A percentile compares a stretch with the other conserved stretches of the same genome.
phyloP scores from a whole-genome alignment of 192 early-diverging fungal species.

The Chytriomyces sp. region DNA sequence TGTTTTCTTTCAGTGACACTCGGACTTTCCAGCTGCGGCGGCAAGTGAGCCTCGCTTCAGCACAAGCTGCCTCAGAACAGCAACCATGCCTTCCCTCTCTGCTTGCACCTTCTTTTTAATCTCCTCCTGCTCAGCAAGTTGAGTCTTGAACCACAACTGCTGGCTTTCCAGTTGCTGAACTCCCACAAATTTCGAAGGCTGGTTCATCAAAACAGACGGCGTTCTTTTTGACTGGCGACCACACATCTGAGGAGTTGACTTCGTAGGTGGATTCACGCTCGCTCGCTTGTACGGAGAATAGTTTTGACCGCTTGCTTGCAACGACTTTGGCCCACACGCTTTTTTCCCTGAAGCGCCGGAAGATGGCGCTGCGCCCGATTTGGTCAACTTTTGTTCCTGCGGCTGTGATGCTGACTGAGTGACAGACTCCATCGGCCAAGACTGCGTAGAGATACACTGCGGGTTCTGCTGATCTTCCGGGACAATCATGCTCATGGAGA shows the following conservation, averaged over 20 bases:
- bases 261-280: not conserved
- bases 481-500: slow-evolving; percentile 25
- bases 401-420: not conserved
- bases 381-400: not conserved
- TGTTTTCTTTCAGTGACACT: too few relatives aligned
- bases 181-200: not conserved
- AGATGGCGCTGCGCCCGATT: not conserved
- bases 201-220: not conserved
- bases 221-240: not conserved
- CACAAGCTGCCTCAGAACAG: slow-evolving; percentile 19
- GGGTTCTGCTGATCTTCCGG: not conserved
- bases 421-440: not conserved
- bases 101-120: not conserved
- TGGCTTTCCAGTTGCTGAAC: slow-evolving; percentile 24
- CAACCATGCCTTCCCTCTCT: slow-evolving; percentile 11
- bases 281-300: slow-evolving; percentile 15
- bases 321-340: not conserved
- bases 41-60: too few relatives aligned
- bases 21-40: too few relatives aligned
- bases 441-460: not conserved
- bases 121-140: slow-evolving; percentile 9
- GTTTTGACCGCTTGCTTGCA: not conserved
- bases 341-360: too few relatives aligned
- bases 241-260: not conserved
- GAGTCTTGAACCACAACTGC: slow-evolving; percentile 25